These are phyloP conservation scores for Alnus rubra DNA, from an alignment of 306 rosid species.

Conservation along the genomic window DNA sequence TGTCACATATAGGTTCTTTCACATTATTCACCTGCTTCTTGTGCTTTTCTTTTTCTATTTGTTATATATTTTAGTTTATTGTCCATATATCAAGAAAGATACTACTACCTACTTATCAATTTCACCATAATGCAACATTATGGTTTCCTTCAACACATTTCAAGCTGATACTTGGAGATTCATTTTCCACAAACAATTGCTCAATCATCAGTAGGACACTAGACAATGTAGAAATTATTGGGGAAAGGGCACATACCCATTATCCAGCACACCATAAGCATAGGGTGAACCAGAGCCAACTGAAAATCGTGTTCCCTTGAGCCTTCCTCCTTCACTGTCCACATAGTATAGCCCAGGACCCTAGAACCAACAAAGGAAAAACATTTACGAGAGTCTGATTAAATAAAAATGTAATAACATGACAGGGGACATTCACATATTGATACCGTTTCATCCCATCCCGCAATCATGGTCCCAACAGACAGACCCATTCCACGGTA, in stretches of 20 bases:
- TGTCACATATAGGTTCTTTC: too few species aligned
- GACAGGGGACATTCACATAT: not conserved
- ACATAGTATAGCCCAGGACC: conserved; percentile 97
- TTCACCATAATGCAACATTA: not conserved
- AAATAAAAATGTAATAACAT: not conserved
- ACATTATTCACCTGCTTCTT: not conserved
- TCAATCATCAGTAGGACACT: not conserved
- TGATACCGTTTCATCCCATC: conserved; percentile 98
- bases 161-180: not conserved
- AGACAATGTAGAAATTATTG: not conserved
- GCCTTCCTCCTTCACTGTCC: conserved; percentile 97
- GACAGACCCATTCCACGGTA: conserved; percentile 97
- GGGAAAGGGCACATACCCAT: conserved; percentile 51
- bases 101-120: not conserved
- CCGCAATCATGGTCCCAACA: conserved; percentile 99
- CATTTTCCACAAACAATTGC: not conserved
- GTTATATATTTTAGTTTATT: not conserved
- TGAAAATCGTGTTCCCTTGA: conserved; percentile 88
- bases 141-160: conserved; percentile 6
- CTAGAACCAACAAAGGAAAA: conserved; percentile 33
- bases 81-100: not conserved
- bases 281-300: conserved; percentile 99
- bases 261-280: conserved; percentile 93
- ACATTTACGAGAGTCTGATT: conserved; percentile 3
- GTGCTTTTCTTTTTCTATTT: not conserved